Conservation (phyloP, 2,329 filamentous ascomycete species). For the Dryadomyces quercus-mongolicae region DNA sequence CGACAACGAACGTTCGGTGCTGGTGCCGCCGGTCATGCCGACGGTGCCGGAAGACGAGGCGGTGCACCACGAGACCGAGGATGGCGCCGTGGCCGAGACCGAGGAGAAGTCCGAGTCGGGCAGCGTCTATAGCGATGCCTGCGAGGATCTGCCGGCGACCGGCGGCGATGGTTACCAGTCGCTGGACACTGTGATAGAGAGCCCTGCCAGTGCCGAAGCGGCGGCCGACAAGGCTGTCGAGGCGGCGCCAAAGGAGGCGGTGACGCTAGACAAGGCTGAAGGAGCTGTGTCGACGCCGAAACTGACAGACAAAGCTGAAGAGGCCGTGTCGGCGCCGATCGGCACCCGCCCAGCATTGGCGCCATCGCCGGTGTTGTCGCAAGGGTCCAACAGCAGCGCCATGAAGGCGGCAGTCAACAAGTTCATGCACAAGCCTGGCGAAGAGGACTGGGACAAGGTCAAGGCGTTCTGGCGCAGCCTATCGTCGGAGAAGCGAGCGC, state of each 20-base stretch:
- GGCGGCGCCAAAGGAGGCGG: too few species aligned
- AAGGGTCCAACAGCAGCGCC: not conserved
- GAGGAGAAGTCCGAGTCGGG: constrained; percentile 13
- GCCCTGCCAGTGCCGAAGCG: constrained; percentile 25
- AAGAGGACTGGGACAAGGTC: constrained; percentile 52
- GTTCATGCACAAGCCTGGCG: not conserved
- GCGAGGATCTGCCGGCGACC: constrained; percentile 56
- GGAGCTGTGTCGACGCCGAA: not conserved
- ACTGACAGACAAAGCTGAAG: not conserved
- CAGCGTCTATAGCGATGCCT: constrained; percentile 64
- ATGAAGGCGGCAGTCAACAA: not conserved
- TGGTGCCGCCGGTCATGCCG: too few species aligned
- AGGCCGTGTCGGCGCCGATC: not conserved
- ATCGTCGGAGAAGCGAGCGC: constrained; percentile 47
- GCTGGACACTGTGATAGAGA: constrained; percentile 58
- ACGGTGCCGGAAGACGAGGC: too few species aligned
- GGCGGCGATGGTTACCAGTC: constrained; percentile 60
- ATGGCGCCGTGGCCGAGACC: not conserved
- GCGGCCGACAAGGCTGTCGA: not conserved
- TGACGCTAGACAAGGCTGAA: not conserved
- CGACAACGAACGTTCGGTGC: not conserved
- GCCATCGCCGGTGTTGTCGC: not conserved
- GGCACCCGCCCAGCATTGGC: not conserved
- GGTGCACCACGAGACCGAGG: not conserved
- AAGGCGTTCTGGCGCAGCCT: constrained; percentile 60